Percentiles rank a stretch among this genome's conserved stretches.
Conservation (phyloP, 306 rosid species). For the Fragaria nilgerrensis region DNA sequence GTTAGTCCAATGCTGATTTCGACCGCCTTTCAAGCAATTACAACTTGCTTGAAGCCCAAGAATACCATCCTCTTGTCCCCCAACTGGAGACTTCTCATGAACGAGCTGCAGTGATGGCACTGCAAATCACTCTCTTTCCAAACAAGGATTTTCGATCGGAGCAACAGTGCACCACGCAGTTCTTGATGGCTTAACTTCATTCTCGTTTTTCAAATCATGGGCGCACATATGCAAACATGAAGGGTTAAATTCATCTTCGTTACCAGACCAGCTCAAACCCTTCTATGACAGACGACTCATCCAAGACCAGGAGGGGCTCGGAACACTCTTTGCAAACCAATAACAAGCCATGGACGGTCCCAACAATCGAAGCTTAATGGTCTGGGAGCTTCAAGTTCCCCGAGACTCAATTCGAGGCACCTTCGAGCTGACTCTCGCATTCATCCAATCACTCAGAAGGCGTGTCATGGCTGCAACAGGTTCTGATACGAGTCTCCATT, state of each 20-base stretch:
- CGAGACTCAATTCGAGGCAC: slow-evolving; percentile 13
- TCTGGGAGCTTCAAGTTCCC: neutral
- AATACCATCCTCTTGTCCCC: slow-evolving; percentile 41
- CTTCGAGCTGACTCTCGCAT: slow-evolving; percentile 1
- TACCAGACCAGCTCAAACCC: slow-evolving; percentile 35
- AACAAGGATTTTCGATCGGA: slow-evolving; percentile 46
- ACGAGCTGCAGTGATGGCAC: slow-evolving; percentile 31
- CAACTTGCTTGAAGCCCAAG: slow-evolving; percentile 18
- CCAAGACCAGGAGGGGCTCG: slow-evolving; percentile 30
- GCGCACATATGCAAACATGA: slow-evolving; percentile 27
- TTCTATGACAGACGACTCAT: slow-evolving; percentile 36
- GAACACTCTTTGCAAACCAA: neutral
- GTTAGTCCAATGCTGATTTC: slow-evolving; percentile 30
- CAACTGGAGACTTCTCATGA: slow-evolving; percentile 26
- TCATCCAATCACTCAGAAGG: neutral
- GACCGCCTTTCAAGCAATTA: slow-evolving; percentile 12
- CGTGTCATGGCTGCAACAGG: neutral
- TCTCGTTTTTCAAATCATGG: slow-evolving; percentile 55
- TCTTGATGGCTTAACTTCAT: slow-evolving; percentile 50
- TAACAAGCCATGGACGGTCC: slow-evolving; percentile 1
- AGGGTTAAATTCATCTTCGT: neutral
- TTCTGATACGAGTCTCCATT: neutral
- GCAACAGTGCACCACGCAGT: slow-evolving; percentile 41
- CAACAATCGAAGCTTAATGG: slow-evolving; percentile 14
- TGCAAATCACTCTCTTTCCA: slow-evolving; percentile 53